Conservation (phyloP, 2,329 filamentous ascomycete species). For the Zymoseptoria brevis region DNA sequence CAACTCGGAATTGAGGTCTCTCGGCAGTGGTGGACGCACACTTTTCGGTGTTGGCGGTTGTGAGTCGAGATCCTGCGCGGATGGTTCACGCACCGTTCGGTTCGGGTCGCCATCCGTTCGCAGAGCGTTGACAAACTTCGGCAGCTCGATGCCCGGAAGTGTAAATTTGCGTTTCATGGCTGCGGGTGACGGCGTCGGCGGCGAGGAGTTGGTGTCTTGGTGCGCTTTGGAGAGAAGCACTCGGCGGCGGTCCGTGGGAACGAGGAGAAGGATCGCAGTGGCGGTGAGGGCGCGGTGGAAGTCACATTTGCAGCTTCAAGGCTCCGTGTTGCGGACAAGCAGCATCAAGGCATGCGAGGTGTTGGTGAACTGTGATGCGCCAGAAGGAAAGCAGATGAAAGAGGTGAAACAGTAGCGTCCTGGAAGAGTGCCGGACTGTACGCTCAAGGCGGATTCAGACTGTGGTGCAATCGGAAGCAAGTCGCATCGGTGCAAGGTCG, state of each 20-base stretch:
- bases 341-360: background rate
- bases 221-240: background rate
- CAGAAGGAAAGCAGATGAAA: background rate
- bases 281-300: conserved; percentile 10
- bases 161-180: background rate
- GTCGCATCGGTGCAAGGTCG: background rate
- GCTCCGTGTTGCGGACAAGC: background rate
- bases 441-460: background rate
- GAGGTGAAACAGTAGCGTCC: background rate
- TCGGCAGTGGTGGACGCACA: conserved; percentile 36
- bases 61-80: conserved; percentile 18
- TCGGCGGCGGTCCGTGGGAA: background rate
- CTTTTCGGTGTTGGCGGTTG: conserved; percentile 36
- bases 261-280: conserved; percentile 38
- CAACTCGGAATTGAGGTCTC: conserved; percentile 37
- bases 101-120: conserved; percentile 15
- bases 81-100: conserved; percentile 24
- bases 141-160: background rate
- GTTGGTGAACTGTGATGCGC: background rate
- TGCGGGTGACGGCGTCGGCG: conserved; percentile 14
- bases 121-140: conserved; percentile 14
- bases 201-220: background rate
- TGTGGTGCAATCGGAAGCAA: background rate
- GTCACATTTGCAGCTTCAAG: background rate
- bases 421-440: background rate